phyloP scores from a whole-genome alignment of 805 yeast genomes.

The Metschnikowia reukaufii region DNA sequence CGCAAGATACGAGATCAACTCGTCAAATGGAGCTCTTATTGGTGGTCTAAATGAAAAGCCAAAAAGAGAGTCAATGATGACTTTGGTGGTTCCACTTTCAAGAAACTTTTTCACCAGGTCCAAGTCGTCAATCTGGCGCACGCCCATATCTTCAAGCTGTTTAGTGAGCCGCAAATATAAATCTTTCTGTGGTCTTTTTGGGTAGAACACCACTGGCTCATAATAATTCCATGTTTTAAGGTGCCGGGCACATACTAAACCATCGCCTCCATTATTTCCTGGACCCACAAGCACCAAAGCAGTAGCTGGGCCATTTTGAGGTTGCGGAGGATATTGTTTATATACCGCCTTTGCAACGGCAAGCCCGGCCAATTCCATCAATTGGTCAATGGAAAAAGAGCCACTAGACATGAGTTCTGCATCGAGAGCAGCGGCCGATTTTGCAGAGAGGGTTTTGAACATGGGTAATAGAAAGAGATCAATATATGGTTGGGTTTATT shows the following conservation, averaged over 20 bases:
- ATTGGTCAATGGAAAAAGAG: constrained; percentile 79
- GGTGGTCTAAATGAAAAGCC: constrained; percentile 95
- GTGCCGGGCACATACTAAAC: constrained; percentile 93
- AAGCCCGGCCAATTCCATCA: constrained; percentile 96
- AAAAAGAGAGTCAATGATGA: constrained; percentile 75
- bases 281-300: constrained; percentile 87
- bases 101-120: constrained; percentile 27
- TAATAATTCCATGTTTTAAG: constrained; percentile 72
- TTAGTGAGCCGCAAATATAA: constrained; percentile 60
- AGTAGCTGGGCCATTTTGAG: neutral
- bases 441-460: constrained; percentile 36
- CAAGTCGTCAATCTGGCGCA: constrained; percentile 52
- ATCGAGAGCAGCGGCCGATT: constrained; percentile 75
- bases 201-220: constrained; percentile 75
- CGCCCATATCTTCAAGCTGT: constrained; percentile 66
- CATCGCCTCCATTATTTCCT: constrained; percentile 97
- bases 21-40: constrained; percentile 72
- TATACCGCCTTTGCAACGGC: constrained; percentile 88
- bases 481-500: neutral
- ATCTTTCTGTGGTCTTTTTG: constrained; percentile 57
- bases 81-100: constrained; percentile 26
- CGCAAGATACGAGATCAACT: constrained; percentile 28
- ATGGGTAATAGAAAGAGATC: constrained; percentile 4
- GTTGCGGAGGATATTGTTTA: constrained; percentile 59
- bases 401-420: constrained; percentile 82